Base-by-base conservation (phyloP, 73 alveolate species). In the Paramecium pentaurelia region DNA sequence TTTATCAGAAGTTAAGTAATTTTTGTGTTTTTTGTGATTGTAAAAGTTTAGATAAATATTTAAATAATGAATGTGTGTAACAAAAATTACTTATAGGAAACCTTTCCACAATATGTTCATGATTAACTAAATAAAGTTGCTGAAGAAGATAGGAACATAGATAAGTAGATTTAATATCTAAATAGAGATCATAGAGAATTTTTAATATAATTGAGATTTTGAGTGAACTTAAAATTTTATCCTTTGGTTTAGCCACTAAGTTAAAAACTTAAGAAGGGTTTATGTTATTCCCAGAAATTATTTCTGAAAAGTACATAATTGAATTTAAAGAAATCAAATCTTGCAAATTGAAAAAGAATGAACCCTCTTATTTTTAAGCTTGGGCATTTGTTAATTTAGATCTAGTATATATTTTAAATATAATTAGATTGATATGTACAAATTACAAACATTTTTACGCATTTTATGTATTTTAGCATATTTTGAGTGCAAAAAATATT, bases 401-500 rank as follows among this genome's bases (percentile, higher is more conserved):
- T 10, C 1, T 12, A 11, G 42, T 64, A 32, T 11, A 28, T 32
- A 28, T 10, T 34, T 2, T 7, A 64, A 11, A 64, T 30, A 25
- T 64, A 64, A 16, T 30, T 73, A 73, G 87, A 73, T 73, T 16
- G 87, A 73, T 73, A 20, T 30, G 47, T 73, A 73, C 38, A 22
- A 37, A 37, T 38, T 73, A 38, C 64, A 73, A 73, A 37, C 60
- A 30, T 73, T 36, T 73, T 73, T 73, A 40, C 87, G 87, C 87
- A 14, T 73, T 20, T 30, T 73, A 16, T 73, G 87, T 38, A 73
- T 73, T 20, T 20, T 34, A 73, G 34, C 87, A 16, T 38, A 73
- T 37, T 73, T 37, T 73, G 87, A 73, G 47, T 36, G 60, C 60
- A 73, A 73, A 73, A 73, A 73, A 73, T 73, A 73, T 73, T 73